These are phyloP conservation scores for Scedosporium apiospermum DNA, from an alignment of 2,329 filamentous ascomycete genomes.

Conservation along the genomic window DNA sequence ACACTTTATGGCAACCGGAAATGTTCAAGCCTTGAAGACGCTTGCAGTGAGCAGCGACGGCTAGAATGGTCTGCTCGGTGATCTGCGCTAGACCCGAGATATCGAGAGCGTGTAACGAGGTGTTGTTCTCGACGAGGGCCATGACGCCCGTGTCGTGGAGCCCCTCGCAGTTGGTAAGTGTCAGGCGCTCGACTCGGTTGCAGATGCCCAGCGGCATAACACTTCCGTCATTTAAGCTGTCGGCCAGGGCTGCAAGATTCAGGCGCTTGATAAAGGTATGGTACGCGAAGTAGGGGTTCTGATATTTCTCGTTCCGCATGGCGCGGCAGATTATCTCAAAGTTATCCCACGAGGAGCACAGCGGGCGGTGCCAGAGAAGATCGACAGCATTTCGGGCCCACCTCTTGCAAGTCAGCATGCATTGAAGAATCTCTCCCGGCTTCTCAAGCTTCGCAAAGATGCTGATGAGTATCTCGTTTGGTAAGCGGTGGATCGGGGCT, in stretches of 20 bases:
- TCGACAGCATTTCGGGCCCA: constrained; percentile 93
- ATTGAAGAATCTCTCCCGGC: constrained; percentile 69
- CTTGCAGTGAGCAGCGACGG: constrained; percentile 71
- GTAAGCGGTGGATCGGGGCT: constrained; percentile 75
- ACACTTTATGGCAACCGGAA: constrained; percentile 73
- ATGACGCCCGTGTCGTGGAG: constrained; percentile 79
- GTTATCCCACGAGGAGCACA: constrained; percentile 79
- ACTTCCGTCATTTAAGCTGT: constrained; percentile 77
- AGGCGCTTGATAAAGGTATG: constrained; percentile 83
- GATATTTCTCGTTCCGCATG: constrained; percentile 47
- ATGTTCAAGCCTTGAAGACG: constrained; percentile 89
- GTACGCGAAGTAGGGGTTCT: constrained; percentile 70
- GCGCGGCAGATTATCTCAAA: constrained; percentile 74
- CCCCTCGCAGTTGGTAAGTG: constrained; percentile 78
- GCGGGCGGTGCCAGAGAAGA: constrained; percentile 86
- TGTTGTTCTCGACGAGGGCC: constrained; percentile 68
- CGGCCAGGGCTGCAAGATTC: constrained; percentile 73
- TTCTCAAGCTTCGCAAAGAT: constrained; percentile 78
- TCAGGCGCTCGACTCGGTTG: constrained; percentile 86
- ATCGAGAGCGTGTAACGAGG: constrained; percentile 77
- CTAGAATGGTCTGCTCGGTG: constrained; percentile 69
- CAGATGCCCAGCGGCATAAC: constrained; percentile 73
- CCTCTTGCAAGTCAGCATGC: constrained; percentile 87
- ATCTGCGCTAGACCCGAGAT: constrained; percentile 78
- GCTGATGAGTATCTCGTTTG: constrained; percentile 88